These are phyloP conservation scores for Dendrostoma leiphaemia DNA, from an alignment of 2,329 filamentous ascomycete species.

Conservation along the genomic window DNA sequence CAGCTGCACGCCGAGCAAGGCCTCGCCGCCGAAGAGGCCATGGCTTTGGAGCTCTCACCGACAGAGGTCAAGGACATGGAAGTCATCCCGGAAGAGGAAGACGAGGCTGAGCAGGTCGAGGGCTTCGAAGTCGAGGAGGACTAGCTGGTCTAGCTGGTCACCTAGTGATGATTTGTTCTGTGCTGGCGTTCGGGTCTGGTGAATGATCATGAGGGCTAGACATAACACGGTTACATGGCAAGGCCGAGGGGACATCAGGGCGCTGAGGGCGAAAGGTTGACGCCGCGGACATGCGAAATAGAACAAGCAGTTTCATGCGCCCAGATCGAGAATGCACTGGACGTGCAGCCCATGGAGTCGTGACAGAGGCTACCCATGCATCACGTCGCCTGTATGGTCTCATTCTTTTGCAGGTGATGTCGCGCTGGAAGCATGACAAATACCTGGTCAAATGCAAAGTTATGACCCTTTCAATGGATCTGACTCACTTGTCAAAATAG, in stretches of 20 bases:
- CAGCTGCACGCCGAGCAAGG: conserved; percentile 44
- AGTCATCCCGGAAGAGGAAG: conserved; percentile 27
- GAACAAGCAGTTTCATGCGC: neutral
- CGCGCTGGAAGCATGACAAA: no score
- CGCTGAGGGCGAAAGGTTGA: neutral
- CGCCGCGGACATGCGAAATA: no score
- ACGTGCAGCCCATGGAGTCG: neutral
- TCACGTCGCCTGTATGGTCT: no score
- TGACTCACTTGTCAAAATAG: no score
- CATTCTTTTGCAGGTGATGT: no score
- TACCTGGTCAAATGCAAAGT: no score
- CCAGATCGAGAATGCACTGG: neutral
- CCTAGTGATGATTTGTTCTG: neutral
- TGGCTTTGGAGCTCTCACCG: conserved; percentile 23
- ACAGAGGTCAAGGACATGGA: conserved; percentile 18
- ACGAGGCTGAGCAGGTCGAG: conserved; percentile 23
- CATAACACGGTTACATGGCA: neutral
- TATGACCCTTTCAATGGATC: no score
- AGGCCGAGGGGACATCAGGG: neutral
- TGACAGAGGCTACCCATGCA: no score
- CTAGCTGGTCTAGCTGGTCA: conserved; percentile 7
- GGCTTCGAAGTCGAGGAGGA: conserved; percentile 31
- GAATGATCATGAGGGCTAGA: neutral
- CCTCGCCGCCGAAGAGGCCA: conserved; percentile 27
- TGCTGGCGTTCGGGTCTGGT: neutral